Conservation (phyloP, 164 flowering plant species). For the Hamamelis virginiana region DNA sequence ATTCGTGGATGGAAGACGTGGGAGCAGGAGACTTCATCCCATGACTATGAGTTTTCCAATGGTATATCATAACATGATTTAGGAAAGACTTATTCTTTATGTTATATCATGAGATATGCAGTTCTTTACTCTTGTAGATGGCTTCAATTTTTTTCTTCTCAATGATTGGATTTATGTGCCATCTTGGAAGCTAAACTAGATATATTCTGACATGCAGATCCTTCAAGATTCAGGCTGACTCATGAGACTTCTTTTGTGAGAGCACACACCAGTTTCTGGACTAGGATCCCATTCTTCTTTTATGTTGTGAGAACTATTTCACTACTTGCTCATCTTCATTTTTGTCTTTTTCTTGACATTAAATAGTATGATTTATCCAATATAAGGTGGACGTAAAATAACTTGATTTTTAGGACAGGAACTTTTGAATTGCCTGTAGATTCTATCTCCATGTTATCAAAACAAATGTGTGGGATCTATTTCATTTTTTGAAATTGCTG, state of each 20-base stretch:
- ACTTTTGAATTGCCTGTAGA: no score
- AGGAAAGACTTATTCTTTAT: no score
- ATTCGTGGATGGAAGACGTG: slow-evolving; percentile 92
- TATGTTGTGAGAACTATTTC: slow-evolving; percentile 57
- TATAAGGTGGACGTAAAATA: no score
- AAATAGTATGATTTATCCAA: no score
- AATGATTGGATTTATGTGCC: neutral
- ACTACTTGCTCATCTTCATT: neutral
- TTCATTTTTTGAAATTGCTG: no score
- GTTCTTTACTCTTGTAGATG: slow-evolving; percentile 1
- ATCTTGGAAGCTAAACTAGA: slow-evolving; percentile 11
- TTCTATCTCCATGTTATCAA: no score
- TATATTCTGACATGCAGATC: slow-evolving; percentile 56
- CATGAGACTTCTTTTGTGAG: slow-evolving; percentile 96
- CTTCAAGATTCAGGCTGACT: slow-evolving; percentile 90
- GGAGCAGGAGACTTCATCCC: slow-evolving; percentile 75
- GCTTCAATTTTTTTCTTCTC: neutral
- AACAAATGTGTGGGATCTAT: no score
- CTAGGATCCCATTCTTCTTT: slow-evolving; percentile 62
- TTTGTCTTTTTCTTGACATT: neutral
- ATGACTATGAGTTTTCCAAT: slow-evolving; percentile 67
- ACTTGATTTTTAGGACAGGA: no score
- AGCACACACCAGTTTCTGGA: slow-evolving; percentile 80
- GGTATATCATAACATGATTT: no score
- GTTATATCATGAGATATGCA: slow-evolving; percentile 9